A percentile compares a stretch with the other conserved stretches of the same genome.
Conservation (phyloP, 1,284 basidiomycete species). For the Tausonia pullulans region DNA sequence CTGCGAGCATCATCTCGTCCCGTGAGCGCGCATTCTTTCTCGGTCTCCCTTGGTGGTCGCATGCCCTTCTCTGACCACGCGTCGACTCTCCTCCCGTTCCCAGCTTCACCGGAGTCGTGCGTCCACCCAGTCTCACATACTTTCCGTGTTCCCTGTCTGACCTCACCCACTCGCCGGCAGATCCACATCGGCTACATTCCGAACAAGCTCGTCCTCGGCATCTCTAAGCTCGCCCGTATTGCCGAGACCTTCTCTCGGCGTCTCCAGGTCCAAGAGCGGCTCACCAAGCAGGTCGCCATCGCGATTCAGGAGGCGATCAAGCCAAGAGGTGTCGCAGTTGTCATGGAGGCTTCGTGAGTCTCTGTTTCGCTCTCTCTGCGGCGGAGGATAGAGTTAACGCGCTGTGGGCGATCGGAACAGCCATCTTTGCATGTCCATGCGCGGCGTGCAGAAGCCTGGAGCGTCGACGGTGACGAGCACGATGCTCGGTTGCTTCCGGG, state of each 20-base stretch:
- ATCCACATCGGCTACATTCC: constrained; percentile 86
- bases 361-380: background rate
- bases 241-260: constrained; percentile 95
- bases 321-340: constrained; percentile 95
- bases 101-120: constrained; percentile 81
- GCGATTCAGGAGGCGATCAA: constrained; percentile 96
- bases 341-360: constrained; percentile 92
- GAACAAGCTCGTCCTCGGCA: constrained; percentile 83
- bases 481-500: constrained; percentile 96
- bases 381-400: background rate
- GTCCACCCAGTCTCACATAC: constrained; percentile 24
- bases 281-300: constrained; percentile 95
- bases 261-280: constrained; percentile 91
- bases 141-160: background rate
- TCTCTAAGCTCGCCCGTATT: constrained; percentile 95
- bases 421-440: constrained; percentile 99
- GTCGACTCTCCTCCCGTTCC: too few species aligned
- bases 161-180: constrained; percentile 24
- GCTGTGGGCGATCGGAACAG: constrained; percentile 36
- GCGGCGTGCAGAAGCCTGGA: constrained; percentile 97
- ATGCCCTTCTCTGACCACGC: too few species aligned
- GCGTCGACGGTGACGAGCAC: constrained; percentile 93
- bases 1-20: constrained; percentile 98
- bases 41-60: too few species aligned
- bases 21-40: constrained; percentile 27